Conservation (phyloP, 768 basidiomycete genomes). For the Kwoniella sp. region DNA sequence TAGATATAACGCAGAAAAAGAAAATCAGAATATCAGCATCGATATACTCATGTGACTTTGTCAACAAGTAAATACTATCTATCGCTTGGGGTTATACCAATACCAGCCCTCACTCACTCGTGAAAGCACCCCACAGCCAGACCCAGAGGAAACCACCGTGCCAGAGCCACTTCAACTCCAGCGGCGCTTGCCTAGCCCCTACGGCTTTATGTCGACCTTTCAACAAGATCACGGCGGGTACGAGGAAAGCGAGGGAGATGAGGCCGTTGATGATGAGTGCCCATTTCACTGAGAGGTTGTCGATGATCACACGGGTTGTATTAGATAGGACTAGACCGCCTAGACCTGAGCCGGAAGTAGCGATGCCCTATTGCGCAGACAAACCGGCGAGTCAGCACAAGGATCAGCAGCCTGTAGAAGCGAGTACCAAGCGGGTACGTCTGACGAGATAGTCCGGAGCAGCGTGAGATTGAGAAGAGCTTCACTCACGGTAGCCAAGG, state of each 20-base stretch:
- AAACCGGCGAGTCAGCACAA: slow-evolving; percentile 14
- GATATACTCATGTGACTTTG: background rate
- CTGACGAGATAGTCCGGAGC: background rate
- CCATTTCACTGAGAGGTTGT: slow-evolving; percentile 40
- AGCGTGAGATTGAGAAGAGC: background rate
- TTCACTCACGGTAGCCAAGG: slow-evolving; percentile 34
- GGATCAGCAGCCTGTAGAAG: background rate
- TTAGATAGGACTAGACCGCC: slow-evolving; percentile 45
- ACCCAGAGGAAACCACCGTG: slow-evolving; percentile 54
- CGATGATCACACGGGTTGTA: slow-evolving; percentile 37
- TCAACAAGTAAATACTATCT: too few relatives aligned
- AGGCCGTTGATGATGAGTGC: slow-evolving; percentile 52
- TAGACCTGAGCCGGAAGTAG: slow-evolving; percentile 44
- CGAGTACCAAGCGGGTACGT: background rate
- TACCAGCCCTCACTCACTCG: slow-evolving; percentile 32
- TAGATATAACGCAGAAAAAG: slow-evolving; percentile 1
- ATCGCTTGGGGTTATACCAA: too few relatives aligned
- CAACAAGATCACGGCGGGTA: slow-evolving; percentile 49
- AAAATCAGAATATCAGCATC: background rate
- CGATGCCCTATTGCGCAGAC: slow-evolving; percentile 36
- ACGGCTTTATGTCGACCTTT: slow-evolving; percentile 47
- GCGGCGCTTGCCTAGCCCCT: slow-evolving; percentile 44
- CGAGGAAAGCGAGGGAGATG: slow-evolving; percentile 42
- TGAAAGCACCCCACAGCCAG: slow-evolving; percentile 48
- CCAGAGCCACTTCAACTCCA: slow-evolving; percentile 42